phyloP scores from a whole-genome alignment of 495 filamentous ascomycete species.

The Neurospora sp. region DNA sequence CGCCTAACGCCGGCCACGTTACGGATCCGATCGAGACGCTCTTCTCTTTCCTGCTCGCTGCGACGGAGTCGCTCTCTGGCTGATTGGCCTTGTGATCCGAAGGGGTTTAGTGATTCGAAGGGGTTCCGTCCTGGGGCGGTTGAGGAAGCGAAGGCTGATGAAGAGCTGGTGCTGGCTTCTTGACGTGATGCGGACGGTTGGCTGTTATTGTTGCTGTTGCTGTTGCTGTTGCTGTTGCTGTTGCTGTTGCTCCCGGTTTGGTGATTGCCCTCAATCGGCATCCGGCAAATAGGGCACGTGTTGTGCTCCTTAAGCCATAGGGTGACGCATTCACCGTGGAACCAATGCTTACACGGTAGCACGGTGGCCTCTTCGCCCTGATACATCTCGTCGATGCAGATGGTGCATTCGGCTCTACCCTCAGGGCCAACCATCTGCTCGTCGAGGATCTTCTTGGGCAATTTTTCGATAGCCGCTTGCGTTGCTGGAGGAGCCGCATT shows the following conservation, averaged over 20 bases:
- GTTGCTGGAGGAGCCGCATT: slow-evolving; percentile 79
- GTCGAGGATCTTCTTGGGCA: slow-evolving; percentile 61
- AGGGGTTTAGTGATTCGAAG: neutral
- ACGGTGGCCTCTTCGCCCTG: slow-evolving; percentile 65
- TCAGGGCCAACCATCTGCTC: slow-evolving; percentile 53
- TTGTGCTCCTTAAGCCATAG: slow-evolving; percentile 81
- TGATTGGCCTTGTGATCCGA: neutral
- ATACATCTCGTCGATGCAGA: slow-evolving; percentile 83
- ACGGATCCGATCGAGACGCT: slow-evolving; percentile 15
- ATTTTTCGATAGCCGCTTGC: slow-evolving; percentile 55
- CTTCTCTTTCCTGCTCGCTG: slow-evolving; percentile 10
- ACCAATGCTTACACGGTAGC: slow-evolving; percentile 88
- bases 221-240: slow-evolving; percentile 1
- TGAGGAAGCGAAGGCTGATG: neutral
- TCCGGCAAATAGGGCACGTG: slow-evolving; percentile 81
- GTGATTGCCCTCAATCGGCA: slow-evolving; percentile 48
- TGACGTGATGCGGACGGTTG: neutral
- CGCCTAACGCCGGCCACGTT: slow-evolving; percentile 2
- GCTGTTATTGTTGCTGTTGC: neutral
- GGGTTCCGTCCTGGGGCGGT: neutral
- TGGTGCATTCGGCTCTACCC: slow-evolving; percentile 67
- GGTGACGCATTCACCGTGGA: slow-evolving; percentile 66
- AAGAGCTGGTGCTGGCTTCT: neutral
- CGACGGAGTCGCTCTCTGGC: neutral
- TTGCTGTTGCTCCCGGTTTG: neutral